Conservation (phyloP, 805 yeast species). For the Schwanniomyces sp. region DNA sequence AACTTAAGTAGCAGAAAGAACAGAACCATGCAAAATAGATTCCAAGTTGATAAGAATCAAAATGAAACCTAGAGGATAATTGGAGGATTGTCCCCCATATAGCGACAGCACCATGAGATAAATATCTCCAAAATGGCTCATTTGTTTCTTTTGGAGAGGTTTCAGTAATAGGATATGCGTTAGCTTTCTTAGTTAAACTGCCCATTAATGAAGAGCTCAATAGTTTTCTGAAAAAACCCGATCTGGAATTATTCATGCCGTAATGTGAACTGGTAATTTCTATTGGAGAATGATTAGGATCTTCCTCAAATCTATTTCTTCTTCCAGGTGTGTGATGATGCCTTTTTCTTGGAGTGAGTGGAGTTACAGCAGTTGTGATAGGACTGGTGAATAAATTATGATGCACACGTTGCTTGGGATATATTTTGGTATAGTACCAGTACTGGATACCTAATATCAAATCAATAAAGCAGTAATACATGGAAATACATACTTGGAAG, state of each 20-base stretch:
- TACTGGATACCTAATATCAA: slow-evolving; percentile 66
- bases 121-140: neutral
- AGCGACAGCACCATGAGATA: neutral
- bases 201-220: slow-evolving; percentile 11
- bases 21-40: slow-evolving; percentile 33
- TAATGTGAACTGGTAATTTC: slow-evolving; percentile 7
- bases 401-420: slow-evolving; percentile 38
- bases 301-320: slow-evolving; percentile 22
- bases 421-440: slow-evolving; percentile 60
- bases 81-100: neutral
- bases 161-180: slow-evolving; percentile 8
- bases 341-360: slow-evolving; percentile 10
- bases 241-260: neutral
- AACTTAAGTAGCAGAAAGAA: slow-evolving; percentile 27
- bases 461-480: slow-evolving; percentile 76
- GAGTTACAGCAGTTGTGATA: slow-evolving; percentile 28
- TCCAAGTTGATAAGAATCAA: slow-evolving; percentile 17
- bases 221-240: slow-evolving; percentile 12
- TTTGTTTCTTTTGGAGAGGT: neutral
- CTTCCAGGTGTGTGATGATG: slow-evolving; percentile 9
- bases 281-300: slow-evolving; percentile 6
- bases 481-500: slow-evolving; percentile 74
- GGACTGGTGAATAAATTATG: slow-evolving; percentile 41
- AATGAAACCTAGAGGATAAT: neutral
- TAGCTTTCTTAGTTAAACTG: slow-evolving; percentile 11